Conservation (phyloP, 306 rosid species). For the Pachyrhizus erosus region DNA sequence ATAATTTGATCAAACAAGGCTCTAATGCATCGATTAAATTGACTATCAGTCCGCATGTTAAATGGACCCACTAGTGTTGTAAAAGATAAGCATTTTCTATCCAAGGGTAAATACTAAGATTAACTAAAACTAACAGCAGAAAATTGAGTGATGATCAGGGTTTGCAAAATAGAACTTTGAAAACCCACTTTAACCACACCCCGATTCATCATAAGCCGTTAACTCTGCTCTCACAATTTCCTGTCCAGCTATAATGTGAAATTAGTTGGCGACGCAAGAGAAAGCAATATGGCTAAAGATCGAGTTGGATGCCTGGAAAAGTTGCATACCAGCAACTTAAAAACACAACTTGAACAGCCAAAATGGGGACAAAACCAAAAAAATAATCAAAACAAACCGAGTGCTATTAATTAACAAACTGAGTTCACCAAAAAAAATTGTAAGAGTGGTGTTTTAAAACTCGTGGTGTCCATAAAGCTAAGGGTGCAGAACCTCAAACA, state of each 20-base stretch:
- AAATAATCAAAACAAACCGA: neutral
- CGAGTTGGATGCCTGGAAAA: neutral
- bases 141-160: neutral
- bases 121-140: neutral
- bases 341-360: neutral
- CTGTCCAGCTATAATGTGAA: neutral
- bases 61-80: too few relatives aligned
- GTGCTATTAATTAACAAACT: constrained; percentile 12
- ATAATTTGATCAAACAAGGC: too few relatives aligned
- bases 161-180: neutral
- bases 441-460: neutral
- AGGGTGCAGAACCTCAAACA: constrained; percentile 15
- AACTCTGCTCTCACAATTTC: neutral
- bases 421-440: neutral
- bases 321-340: neutral
- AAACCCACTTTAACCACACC: neutral
- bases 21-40: too few relatives aligned
- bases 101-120: too few relatives aligned
- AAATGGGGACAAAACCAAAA: neutral
- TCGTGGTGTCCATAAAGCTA: neutral
- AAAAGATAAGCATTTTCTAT: too few relatives aligned
- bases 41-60: too few relatives aligned
- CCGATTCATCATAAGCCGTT: neutral
- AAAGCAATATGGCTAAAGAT: neutral
- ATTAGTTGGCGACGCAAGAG: neutral